Conservation (phyloP, 2,329 filamentous ascomycete species). For the Claviceps spartinae region DNA sequence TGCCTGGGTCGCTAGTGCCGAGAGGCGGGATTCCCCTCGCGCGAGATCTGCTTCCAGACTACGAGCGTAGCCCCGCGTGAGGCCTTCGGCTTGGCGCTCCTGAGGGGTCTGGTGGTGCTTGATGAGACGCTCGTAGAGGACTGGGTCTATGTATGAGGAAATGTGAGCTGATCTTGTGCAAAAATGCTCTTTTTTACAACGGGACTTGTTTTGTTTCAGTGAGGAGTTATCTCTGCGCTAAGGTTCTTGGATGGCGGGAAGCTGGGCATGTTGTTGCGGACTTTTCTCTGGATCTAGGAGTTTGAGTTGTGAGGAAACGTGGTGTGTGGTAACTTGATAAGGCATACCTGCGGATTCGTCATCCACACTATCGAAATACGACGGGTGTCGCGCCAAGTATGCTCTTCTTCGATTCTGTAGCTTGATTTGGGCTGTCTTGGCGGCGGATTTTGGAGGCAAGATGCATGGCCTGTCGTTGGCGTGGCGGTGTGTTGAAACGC, state of each 20-base stretch:
- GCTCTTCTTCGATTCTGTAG: slow-evolving; percentile 65
- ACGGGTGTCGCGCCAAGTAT: slow-evolving; percentile 58
- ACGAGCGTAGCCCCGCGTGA: slow-evolving; percentile 63
- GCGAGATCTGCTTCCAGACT: slow-evolving; percentile 65
- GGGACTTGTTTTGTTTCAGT: too few relatives aligned
- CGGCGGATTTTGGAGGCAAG: slow-evolving; percentile 28
- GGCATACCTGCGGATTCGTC: slow-evolving; percentile 40
- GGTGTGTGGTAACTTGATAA: too few relatives aligned
- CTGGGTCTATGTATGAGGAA: slow-evolving; percentile 40
- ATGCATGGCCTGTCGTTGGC: slow-evolving; percentile 26
- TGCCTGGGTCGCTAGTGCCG: slow-evolving; percentile 24
- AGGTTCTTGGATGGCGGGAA: too few relatives aligned
- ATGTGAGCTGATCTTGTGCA: neutral
- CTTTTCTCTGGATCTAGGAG: too few relatives aligned
- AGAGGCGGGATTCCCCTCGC: slow-evolving; percentile 64
- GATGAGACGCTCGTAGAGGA: slow-evolving; percentile 71
- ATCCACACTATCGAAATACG: slow-evolving; percentile 50
- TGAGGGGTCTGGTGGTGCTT: slow-evolving; percentile 59
- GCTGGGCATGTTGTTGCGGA: too few relatives aligned
- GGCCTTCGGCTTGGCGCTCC: slow-evolving; percentile 62
- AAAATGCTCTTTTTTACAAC: too few relatives aligned
- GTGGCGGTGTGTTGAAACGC: neutral
- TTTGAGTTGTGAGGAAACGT: too few relatives aligned
- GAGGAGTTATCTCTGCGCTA: too few relatives aligned
- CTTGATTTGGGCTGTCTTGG: slow-evolving; percentile 33